Conservation (phyloP, 805 yeast species). For the Myxozyma lipomycoides region DNA sequence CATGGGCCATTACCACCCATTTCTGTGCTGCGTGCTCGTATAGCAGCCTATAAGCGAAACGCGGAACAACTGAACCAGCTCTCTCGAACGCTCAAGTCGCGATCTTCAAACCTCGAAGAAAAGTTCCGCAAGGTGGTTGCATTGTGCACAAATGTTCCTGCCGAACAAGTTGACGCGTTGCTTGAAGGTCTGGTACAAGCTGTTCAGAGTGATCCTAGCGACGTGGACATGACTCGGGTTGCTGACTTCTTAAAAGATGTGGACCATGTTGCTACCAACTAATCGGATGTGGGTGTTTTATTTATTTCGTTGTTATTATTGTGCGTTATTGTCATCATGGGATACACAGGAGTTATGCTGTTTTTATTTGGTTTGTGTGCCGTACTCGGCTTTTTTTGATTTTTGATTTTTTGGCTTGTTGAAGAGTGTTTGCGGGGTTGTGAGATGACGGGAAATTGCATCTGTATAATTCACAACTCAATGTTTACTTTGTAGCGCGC, state of each 20-base stretch:
- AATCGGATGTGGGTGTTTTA: background rate
- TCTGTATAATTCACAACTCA: too few species aligned
- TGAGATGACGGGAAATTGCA: background rate
- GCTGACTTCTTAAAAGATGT: conserved; percentile 51
- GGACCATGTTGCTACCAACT: conserved; percentile 12
- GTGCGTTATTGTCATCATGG: too few species aligned
- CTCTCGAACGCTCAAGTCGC: conserved; percentile 50
- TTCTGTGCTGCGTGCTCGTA: conserved; percentile 64
- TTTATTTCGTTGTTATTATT: background rate
- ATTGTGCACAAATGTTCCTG: conserved; percentile 83
- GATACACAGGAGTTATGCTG: too few species aligned
- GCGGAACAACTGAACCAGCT: conserved; percentile 53
- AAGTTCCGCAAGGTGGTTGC: conserved; percentile 88
- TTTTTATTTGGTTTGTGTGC: too few species aligned
- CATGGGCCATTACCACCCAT: conserved; percentile 43
- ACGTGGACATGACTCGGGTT: conserved; percentile 54
- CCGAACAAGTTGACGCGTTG: conserved; percentile 71
- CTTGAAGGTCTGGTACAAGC: conserved; percentile 84
- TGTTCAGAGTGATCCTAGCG: conserved; percentile 80
- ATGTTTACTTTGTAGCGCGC: background rate
- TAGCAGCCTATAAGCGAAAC: conserved; percentile 73
- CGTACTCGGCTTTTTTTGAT: too few species aligned
- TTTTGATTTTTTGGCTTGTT: too few species aligned
- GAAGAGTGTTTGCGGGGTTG: too few species aligned
- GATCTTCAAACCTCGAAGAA: conserved; percentile 56